A percentile compares a stretch with the other conserved stretches of the same genome.
These are phyloP conservation scores for Aspergillus versicolor DNA, from an alignment of 2,329 filamentous ascomycete species.

Conservation along the genomic window DNA sequence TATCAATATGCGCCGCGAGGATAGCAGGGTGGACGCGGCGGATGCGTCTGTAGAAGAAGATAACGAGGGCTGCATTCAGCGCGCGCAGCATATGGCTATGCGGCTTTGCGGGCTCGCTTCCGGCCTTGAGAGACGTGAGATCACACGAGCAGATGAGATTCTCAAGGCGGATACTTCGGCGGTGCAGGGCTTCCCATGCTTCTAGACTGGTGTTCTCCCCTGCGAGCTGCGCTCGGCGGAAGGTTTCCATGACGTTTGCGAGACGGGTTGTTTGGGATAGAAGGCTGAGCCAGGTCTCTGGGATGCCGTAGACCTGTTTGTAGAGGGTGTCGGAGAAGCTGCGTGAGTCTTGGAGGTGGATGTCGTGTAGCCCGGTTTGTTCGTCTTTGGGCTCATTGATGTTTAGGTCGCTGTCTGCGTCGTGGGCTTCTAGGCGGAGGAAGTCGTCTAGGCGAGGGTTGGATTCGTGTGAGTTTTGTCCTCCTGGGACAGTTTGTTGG, in stretches of 20 bases:
- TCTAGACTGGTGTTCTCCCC: slow-evolving; percentile 17
- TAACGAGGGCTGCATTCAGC: slow-evolving; percentile 40
- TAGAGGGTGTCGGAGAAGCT: slow-evolving; percentile 37
- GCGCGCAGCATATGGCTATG: slow-evolving; percentile 39
- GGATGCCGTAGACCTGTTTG: slow-evolving; percentile 44
- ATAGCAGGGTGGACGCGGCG: slow-evolving; percentile 40
- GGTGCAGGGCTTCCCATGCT: slow-evolving; percentile 29
- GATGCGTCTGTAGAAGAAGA: slow-evolving; percentile 45
- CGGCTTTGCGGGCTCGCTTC: slow-evolving; percentile 13
- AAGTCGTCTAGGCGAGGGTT: slow-evolving; percentile 38
- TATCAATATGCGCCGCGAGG: slow-evolving; percentile 39
- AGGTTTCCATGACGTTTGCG: slow-evolving; percentile 37
- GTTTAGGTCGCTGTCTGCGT: slow-evolving; percentile 40
- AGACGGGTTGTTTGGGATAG: slow-evolving; percentile 46
- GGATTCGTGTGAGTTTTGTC: background rate
- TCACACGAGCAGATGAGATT: slow-evolving; percentile 36
- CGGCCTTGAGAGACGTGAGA: slow-evolving; percentile 14
- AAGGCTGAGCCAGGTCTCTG: slow-evolving; percentile 46
- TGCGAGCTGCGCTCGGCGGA: slow-evolving; percentile 20
- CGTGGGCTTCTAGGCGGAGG: slow-evolving; percentile 34
- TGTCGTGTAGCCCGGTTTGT: slow-evolving; percentile 35
- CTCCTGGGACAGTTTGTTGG: background rate
- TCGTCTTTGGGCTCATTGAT: slow-evolving; percentile 38
- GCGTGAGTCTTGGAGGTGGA: slow-evolving; percentile 40
- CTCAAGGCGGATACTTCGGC: slow-evolving; percentile 29